A percentile compares a stretch with the other conserved stretches of the same genome.
Evolutionary conservation across 2,329 filamentous ascomycete genomes (phyloP).

Genomic region (Colletotrichum godetiae): DNA sequence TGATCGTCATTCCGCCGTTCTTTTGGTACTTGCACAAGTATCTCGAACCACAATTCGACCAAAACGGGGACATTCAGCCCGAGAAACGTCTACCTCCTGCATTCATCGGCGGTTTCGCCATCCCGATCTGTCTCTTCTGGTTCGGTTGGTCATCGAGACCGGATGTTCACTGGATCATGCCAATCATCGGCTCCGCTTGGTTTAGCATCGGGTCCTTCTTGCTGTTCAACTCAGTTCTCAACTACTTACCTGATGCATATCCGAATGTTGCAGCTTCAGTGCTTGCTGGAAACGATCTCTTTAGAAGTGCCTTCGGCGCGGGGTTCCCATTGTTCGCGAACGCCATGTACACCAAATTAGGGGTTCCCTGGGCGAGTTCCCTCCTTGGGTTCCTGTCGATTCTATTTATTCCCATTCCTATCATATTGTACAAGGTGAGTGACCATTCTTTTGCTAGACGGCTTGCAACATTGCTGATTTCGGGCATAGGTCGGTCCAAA

Average conservation of each 20-base stretch:
- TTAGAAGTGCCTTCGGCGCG: constrained; percentile 30
- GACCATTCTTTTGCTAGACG: no score
- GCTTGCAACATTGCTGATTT: neutral
- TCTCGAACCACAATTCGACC: constrained; percentile 34
- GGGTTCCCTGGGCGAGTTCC: constrained; percentile 35
- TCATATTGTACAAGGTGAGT: constrained; percentile 17
- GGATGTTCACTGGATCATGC: constrained; percentile 68
- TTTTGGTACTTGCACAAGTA: constrained; percentile 32
- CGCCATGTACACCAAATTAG: constrained; percentile 36
- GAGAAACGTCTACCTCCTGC: constrained; percentile 38
- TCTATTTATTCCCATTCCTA: constrained; percentile 13
- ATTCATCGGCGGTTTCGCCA: constrained; percentile 66
- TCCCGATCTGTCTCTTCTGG: constrained; percentile 75
- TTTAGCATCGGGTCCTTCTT: constrained; percentile 65
- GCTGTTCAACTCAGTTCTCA: constrained; percentile 37
- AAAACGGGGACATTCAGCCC: constrained; percentile 31
- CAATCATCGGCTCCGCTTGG: constrained; percentile 64
- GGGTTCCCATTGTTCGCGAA: constrained; percentile 34
- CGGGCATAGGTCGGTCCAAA: neutral
- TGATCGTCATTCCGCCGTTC: constrained; percentile 59
- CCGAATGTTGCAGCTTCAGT: constrained; percentile 36
- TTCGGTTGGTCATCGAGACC: constrained; percentile 77
- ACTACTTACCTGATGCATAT: constrained; percentile 38
- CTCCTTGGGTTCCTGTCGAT: constrained; percentile 26
- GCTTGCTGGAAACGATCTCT: constrained; percentile 37